Base-by-base conservation (phyloP, 1,284 basidiomycete genomes). In the Ganoderma sp. region DNA sequence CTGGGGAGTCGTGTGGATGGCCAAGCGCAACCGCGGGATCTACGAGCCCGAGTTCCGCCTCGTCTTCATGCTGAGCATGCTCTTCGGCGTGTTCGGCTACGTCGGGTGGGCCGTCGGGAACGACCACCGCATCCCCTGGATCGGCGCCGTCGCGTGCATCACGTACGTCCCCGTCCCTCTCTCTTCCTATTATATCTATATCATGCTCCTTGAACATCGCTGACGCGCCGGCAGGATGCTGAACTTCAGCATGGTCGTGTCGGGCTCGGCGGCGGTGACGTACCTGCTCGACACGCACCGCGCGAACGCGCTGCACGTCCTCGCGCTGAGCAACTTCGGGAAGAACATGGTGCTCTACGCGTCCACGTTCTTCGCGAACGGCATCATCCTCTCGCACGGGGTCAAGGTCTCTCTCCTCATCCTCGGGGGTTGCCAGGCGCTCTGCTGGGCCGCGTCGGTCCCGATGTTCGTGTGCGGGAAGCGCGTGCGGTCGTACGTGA, bases 11-110 rank as follows among this genome's bases (percentile, higher is more conserved):
- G 80, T 82, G 17, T 82, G 79, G 80, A 73, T 84, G 45, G 78
- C 83, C 2, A 82, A 76, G 67, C 77, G 79, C 5, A 84, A 84
- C 67, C 79, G 80, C 45, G 84, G 84, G 0, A 74, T 84, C 4
- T 84, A 84, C 72, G 84, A 85, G 71, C 84, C 84, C 1, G 84
- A 85, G 73, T 84, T 82, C 72, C 78, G 84, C 22, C 80, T 85
- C 6, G 69, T 82, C 32, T 82, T 84, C 71, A 78, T 83, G 69
- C 62, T 78, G 7, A 76, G 79, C 9, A 84, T 84, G 83, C 74
- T 84, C 17, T 78, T 83, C 66, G 81, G 82, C 17, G 76, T 83
- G 0, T 82, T 83, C 67, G 84, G 83, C 25, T 84, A 83, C 70
- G 77, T 80, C 28, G 83, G 83, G 37, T 84, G 83, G 83, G 82